These are phyloP conservation scores for Auxenochlorella protothecoides DNA, from an alignment of 139 green algal genomes.

Conservation along the genomic window DNA sequence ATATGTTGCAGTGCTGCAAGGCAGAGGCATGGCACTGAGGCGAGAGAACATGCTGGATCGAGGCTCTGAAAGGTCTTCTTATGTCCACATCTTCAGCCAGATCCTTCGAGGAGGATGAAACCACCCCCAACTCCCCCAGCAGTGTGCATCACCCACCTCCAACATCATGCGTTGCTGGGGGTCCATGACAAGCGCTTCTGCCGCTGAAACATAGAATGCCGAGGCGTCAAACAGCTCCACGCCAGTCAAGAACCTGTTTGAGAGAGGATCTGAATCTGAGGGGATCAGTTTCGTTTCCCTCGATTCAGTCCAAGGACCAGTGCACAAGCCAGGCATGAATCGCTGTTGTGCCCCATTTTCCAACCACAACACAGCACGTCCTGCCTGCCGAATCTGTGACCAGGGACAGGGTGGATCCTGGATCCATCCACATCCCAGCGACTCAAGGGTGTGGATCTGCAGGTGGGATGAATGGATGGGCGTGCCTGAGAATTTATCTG, in stretches of 20 bases:
- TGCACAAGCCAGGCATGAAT: constrained; percentile 8
- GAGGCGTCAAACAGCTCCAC: constrained; percentile 58
- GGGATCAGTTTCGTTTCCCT: no score
- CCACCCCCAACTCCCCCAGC: not conserved
- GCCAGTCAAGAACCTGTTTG: constrained; percentile 30
- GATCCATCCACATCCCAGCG: constrained; percentile 46
- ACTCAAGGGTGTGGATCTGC: constrained; percentile 12
- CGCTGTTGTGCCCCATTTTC: no score
- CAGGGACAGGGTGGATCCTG: not conserved
- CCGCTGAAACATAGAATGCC: constrained; percentile 42
- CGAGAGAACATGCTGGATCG: not conserved
- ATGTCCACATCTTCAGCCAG: no score
- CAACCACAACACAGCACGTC: no score
- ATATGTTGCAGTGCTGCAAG: not conserved
- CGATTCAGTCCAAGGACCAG: constrained; percentile 21
- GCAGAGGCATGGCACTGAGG: not conserved
- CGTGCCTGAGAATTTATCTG: not conserved
- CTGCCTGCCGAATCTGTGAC: constrained; percentile 7
- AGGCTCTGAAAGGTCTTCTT: not conserved
- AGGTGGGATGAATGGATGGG: constrained; percentile 4
- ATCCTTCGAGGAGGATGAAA: no score
- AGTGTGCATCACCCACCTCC: constrained; percentile 11
- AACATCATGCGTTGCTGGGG: constrained; percentile 70
- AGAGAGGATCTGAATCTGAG: no score
- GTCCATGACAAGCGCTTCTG: constrained; percentile 61